These are phyloP conservation scores for Cadophora malorum DNA, from an alignment of 2,329 filamentous ascomycete genomes.

Conservation along the genomic window DNA sequence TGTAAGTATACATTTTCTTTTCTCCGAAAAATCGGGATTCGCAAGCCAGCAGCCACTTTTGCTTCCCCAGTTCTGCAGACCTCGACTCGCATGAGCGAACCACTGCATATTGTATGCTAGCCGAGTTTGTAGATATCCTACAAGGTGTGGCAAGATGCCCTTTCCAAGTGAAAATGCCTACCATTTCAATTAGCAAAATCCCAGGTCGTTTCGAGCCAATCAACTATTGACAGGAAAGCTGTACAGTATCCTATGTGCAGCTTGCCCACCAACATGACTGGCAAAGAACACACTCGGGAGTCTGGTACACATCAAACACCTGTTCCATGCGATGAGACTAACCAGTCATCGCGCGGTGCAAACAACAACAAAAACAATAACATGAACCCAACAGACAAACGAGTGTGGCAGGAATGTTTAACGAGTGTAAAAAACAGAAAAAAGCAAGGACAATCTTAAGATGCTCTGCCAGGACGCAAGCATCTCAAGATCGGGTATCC, in stretches of 20 bases:
- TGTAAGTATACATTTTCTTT: neutral
- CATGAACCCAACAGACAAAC: neutral
- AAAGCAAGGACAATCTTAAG: no score
- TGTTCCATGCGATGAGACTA: neutral
- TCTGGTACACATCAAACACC: neutral
- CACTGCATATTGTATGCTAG: no score
- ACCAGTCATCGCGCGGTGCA: neutral
- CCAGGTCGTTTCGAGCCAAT: neutral
- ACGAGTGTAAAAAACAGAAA: neutral
- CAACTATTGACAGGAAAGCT: slow-evolving; percentile 3
- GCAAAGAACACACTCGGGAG: neutral
- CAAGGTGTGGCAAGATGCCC: no score
- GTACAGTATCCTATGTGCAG: neutral
- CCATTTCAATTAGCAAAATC: no score
- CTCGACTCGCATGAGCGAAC: neutral
- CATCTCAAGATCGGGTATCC: neutral
- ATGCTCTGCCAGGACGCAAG: no score
- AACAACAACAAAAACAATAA: neutral
- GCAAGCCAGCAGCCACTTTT: neutral
- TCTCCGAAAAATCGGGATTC: neutral
- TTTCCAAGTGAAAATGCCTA: no score
- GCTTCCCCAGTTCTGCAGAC: neutral
- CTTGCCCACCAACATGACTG: slow-evolving; percentile 3
- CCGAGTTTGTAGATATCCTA: no score
- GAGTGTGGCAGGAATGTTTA: neutral